phyloP scores from a whole-genome alignment of 2,329 filamentous ascomycete species.

The Massarina eburnea region DNA sequence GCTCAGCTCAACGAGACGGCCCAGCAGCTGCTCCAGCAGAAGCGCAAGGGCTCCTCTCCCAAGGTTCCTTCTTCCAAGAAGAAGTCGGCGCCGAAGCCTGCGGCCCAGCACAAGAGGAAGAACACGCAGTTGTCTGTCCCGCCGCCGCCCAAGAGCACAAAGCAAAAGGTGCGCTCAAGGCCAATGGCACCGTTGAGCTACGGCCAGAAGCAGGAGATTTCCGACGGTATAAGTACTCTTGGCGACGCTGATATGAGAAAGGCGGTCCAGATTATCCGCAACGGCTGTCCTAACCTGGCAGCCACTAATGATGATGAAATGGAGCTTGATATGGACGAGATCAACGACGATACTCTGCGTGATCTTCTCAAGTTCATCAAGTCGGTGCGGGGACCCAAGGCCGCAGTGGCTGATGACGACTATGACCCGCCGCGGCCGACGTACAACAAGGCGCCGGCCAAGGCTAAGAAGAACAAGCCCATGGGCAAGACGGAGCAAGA shows the following conservation, averaged over 20 bases:
- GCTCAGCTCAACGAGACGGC: conserved; percentile 67
- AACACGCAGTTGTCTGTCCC: conserved; percentile 29
- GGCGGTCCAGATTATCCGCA: conserved; percentile 87
- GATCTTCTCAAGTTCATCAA: conserved; percentile 60
- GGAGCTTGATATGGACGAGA: conserved; percentile 66
- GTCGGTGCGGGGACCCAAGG: conserved; percentile 40
- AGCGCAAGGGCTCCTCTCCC: conserved; percentile 58
- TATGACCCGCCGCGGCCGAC: conserved; percentile 49
- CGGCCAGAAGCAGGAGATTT: conserved; percentile 89
- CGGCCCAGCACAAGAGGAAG: conserved; percentile 29
- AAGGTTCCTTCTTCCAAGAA: conserved; percentile 47
- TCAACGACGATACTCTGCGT: conserved; percentile 56
- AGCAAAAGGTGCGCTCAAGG: conserved; percentile 54
- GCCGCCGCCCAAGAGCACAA: conserved; percentile 31
- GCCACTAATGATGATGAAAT: conserved; percentile 60
- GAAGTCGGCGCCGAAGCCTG: conserved; percentile 43
- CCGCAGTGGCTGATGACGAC: conserved; percentile 49
- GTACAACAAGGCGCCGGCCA: conserved; percentile 43
- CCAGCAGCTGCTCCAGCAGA: conserved; percentile 51
- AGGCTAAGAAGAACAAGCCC: conserved; percentile 74
- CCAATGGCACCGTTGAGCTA: conserved; percentile 69
- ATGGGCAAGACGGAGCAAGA: conserved; percentile 75
- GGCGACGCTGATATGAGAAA: conserved; percentile 75
- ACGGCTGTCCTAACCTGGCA: conserved; percentile 70
- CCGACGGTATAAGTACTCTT: conserved; percentile 78